Evolutionary conservation across 1,139 yeast genomes (phyloP).

Genomic region (Suhomyces maxii): DNA sequence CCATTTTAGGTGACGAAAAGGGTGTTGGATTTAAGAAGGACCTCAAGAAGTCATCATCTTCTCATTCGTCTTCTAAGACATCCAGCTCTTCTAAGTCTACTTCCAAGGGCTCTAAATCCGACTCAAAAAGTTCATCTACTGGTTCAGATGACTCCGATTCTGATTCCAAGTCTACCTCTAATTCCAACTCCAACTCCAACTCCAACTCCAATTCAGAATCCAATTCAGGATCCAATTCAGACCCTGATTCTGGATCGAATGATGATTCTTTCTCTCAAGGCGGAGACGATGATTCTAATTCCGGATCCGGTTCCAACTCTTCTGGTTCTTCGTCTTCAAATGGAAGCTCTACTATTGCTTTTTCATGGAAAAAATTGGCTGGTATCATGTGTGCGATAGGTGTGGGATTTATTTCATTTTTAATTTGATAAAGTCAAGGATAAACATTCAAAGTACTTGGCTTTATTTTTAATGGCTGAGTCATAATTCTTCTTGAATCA

Average conservation of each 20-base stretch:
- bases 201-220: constrained; percentile 1
- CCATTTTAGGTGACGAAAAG: constrained; percentile 57
- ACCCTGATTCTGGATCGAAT: constrained; percentile 18
- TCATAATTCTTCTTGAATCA: not conserved
- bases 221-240: not conserved
- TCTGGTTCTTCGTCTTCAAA: constrained; percentile 6
- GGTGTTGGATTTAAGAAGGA: constrained; percentile 69
- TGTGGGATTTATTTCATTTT: constrained; percentile 24
- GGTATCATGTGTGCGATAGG: constrained; percentile 21
- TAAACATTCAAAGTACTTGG: not conserved
- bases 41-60: constrained; percentile 22
- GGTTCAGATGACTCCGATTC: constrained; percentile 3
- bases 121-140: constrained; percentile 6
- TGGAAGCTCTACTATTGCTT: constrained; percentile 9
- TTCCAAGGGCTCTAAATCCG: constrained; percentile 7
- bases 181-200: constrained; percentile 5
- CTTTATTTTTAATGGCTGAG: too few relatives aligned
- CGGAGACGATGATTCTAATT: constrained; percentile 7
- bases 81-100: constrained; percentile 7
- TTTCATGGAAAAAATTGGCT: constrained; percentile 6
- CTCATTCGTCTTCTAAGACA: constrained; percentile 8
- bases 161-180: not conserved
- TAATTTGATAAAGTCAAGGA: constrained; percentile 10
- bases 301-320: not conserved
- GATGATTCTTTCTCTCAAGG: constrained; percentile 4